Base-by-base conservation (phyloP, 2,329 filamentous ascomycete genomes). In the Stemphylium vesicarium region DNA sequence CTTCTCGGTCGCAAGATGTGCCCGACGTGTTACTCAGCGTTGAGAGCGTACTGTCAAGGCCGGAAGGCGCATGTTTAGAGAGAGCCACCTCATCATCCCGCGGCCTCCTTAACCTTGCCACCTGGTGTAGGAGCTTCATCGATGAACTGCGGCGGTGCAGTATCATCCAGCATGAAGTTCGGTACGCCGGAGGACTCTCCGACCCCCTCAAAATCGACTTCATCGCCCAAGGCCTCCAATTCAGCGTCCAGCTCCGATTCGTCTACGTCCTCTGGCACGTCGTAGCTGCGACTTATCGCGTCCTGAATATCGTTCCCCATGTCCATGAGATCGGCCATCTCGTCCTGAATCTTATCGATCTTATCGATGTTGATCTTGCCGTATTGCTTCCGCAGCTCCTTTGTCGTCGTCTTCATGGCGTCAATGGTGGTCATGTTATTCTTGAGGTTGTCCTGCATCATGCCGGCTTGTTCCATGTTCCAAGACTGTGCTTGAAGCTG, bases 361-460 rank as follows among this genome's bases (percentile, higher is more conserved):
- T 96, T 92, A 78, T 98, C 95, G 50, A 99, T 89, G 71, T 99
- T 90, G 63, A 99, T 90, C 81, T 97, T 97, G 66, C 94, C 94
- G 73, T 98, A 98, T 81, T 98, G 94, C 76, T 91, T 90, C 73
- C 88, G 88, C 61, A 99, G 84, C 70, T 92, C 89, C 80, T 96
- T 96, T 70, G 95, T 96, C 20, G 94, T 97, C 1, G 90, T 92
- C 84, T 97, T 96, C 86, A 99, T 94, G 10, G 94, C 93, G 75
- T 98, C 94, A 39, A 98, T 93, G 24, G 95, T 97, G 15, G 92
- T 96, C 93, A 97, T 97, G 60, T 95, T 94, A 77, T 98, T 98
- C 77, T 96, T 95, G 48, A 99, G 85, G 73, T 98, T 98, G 79
- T 98, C 94, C 80, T 96, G 92, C 94, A 98, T 97, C 84, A 93